Base-by-base conservation (phyloP, 257 asterid species). In the Petrea volubilis region DNA sequence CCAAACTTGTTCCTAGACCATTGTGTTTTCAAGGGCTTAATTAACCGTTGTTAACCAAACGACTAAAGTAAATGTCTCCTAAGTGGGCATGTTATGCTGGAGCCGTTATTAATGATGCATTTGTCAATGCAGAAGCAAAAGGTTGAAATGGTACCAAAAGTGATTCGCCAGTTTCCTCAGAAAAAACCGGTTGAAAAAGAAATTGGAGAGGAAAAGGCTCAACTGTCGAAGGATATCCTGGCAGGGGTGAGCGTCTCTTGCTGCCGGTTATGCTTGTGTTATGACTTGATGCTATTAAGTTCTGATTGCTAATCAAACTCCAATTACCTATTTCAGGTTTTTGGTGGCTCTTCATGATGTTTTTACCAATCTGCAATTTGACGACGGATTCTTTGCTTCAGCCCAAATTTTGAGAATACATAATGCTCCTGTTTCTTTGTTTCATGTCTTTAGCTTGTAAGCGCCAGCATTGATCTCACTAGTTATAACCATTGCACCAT, bases 51-150 rank as follows among this genome's bases (percentile, higher is more conserved):
- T 84, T 70, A 1, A 89, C 67, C 78, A n/a, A n/a, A n/a, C 90
- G 67, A 83, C 90, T n/a, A 86, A 92, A 66, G 98, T 90, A 74
- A 85, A n/a, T n/a, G n/a, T n/a, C n/a, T n/a, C n/a, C n/a, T n/a
- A n/a, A n/a, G n/a, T n/a, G n/a, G 20, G 25, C 56, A 24, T 70
- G 36, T 34, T 28, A 34, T 59, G 23, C 60, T 44, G 1, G 6
- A 20, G 20, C 4, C 47, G 69, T 60, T 2, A 31, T 44, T 38
- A 15, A 0, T 33, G 12, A 33, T 14, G 25, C 60, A 4, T 51
- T 60, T 64, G 71, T 51, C 14, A 28, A 55, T 72, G 75, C 89
- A 91, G 97, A 93, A 84, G 84, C 95, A 78, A 53, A 91, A 87
- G 83, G 74, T 85, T 50, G 90, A 82, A 23, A 56, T 81, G 81